Percentiles rank a stretch among this genome's conserved stretches.
Evolutionary conservation across 441 rosid genomes (phyloP).

Genomic region (Kokia cookei): DNA sequence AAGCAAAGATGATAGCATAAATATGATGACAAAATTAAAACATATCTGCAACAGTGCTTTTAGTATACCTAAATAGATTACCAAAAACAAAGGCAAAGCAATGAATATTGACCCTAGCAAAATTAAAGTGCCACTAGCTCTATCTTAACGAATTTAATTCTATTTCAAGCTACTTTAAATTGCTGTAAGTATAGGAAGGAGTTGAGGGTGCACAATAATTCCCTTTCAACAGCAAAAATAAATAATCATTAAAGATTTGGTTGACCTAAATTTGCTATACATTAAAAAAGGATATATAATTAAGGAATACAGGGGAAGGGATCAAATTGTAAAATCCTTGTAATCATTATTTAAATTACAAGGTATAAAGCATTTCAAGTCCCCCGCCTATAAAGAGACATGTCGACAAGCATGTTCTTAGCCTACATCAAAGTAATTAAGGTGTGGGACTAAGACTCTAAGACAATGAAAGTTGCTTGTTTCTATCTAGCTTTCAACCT

Average conservation of each 20-base stretch:
- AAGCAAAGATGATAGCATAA: neutral
- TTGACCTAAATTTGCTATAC: neutral
- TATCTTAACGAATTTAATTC: neutral
- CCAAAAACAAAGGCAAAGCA: neutral
- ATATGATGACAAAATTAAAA: neutral
- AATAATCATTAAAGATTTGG: neutral
- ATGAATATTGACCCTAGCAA: neutral
- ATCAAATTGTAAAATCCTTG: too few species aligned
- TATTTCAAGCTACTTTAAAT: too few species aligned
- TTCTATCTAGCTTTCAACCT: neutral
- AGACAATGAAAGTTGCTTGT: neutral
- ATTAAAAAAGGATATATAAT: neutral
- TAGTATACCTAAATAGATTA: neutral
- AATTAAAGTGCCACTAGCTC: neutral
- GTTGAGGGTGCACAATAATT: neutral
- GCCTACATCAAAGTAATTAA: neutral
- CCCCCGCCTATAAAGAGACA: neutral
- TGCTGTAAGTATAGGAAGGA: neutral
- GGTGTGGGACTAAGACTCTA: neutral
- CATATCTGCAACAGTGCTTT: neutral
- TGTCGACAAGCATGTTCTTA: neutral
- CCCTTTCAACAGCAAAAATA: neutral
- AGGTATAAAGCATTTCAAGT: neutral
- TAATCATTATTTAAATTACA: too few species aligned
- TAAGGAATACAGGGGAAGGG: neutral